Evolutionary conservation across 2,329 filamentous ascomycete species (phyloP).

Genomic region (Colletotrichum eremochloae): DNA sequence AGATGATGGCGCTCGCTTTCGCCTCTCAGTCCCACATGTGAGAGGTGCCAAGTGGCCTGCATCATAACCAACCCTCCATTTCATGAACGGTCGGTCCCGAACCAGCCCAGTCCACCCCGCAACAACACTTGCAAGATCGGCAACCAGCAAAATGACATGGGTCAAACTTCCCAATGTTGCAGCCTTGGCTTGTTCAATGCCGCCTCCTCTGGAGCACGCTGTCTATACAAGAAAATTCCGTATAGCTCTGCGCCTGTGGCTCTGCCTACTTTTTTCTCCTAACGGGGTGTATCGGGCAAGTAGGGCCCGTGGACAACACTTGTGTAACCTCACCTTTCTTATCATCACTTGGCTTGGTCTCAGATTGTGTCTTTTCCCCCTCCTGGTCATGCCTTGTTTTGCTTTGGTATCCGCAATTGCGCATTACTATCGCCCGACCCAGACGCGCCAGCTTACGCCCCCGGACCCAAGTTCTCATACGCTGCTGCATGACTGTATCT

Average conservation of each 20-base stretch:
- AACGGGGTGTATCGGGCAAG: conserved; percentile 25
- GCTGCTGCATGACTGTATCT: background rate
- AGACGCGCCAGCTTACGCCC: conserved; percentile 2
- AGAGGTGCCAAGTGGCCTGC: conserved; percentile 35
- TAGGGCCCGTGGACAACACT: conserved; percentile 8
- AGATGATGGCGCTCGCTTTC: conserved; percentile 2
- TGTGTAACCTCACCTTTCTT: conserved; percentile 22
- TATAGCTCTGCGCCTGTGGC: background rate
- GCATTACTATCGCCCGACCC: conserved; percentile 11
- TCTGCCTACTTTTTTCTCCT: background rate
- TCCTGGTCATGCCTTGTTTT: background rate
- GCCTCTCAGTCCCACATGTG: conserved; percentile 3
- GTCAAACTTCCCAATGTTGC: background rate
- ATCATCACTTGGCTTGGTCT: conserved; percentile 5
- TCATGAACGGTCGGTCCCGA: conserved; percentile 38
- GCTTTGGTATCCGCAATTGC: background rate
- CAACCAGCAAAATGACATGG: background rate
- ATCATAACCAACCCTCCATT: conserved; percentile 15
- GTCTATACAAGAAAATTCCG: background rate
- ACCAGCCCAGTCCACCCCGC: conserved; percentile 14
- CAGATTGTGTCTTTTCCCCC: conserved; percentile 1
- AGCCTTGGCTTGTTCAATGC: background rate
- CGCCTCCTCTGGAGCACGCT: background rate
- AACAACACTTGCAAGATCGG: conserved; percentile 21
- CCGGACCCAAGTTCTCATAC: background rate